Conservation (phyloP, 148 eudicot species). For the Amaranthus cruentus region DNA sequence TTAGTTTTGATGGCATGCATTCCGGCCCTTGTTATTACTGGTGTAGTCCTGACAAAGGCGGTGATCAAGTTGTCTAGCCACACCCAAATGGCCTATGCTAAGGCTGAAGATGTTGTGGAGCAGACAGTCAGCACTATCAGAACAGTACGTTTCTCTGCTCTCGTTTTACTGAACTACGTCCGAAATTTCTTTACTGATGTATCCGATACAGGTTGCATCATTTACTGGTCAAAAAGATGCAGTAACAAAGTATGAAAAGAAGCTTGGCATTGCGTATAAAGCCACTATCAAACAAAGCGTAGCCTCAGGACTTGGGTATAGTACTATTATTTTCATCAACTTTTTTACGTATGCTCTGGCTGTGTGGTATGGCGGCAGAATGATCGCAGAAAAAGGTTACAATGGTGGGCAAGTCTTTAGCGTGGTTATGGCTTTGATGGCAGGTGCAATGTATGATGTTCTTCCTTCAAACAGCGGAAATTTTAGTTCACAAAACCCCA, state of each 20-base stretch:
- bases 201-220: constrained; percentile 58
- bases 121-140: constrained; percentile 71
- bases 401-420: constrained; percentile 71
- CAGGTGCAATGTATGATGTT: constrained; percentile 60
- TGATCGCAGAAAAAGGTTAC: constrained; percentile 59
- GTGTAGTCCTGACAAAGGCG: constrained; percentile 47
- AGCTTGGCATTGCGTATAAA: constrained; percentile 45
- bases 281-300: constrained; percentile 55
- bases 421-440: constrained; percentile 64
- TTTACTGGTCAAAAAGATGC: constrained; percentile 74
- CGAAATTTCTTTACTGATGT: background rate
- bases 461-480: no score
- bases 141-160: constrained; percentile 45
- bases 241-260: constrained; percentile 43
- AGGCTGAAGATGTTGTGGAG: constrained; percentile 77
- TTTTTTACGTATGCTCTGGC: constrained; percentile 55
- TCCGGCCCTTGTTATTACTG: constrained; percentile 55
- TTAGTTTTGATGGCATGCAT: constrained; percentile 51
- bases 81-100: constrained; percentile 68
- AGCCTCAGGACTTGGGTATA: constrained; percentile 68
- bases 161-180: background rate
- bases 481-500: no score
- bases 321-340: constrained; percentile 34
- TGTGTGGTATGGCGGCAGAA: constrained; percentile 61
- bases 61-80: constrained; percentile 59